Percentiles rank a stretch among this genome's conserved stretches.
Evolutionary conservation across 768 basidiomycete species (phyloP).

Genomic region (Gelatoporia subvermispora): DNA sequence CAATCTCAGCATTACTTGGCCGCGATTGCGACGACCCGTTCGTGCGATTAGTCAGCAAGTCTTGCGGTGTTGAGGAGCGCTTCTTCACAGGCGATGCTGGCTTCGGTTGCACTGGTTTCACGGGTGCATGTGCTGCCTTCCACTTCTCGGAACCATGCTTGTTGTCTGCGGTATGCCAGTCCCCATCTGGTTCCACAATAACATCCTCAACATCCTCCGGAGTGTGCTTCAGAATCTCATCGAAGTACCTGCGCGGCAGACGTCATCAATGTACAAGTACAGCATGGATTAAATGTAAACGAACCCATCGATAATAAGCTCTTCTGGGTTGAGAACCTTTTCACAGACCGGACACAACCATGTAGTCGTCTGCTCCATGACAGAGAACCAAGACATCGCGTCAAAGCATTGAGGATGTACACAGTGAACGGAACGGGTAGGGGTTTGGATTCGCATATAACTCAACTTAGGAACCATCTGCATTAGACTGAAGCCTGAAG

Average conservation of each 20-base stretch:
- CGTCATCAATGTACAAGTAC: not conserved
- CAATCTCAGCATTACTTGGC: slow-evolving; percentile 49
- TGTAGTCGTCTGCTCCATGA: slow-evolving; percentile 95
- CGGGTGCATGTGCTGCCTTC: slow-evolving; percentile 47
- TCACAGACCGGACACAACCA: slow-evolving; percentile 96
- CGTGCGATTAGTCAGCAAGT: slow-evolving; percentile 18
- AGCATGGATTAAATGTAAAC: slow-evolving; percentile 15
- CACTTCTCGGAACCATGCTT: slow-evolving; percentile 74
- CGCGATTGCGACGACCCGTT: slow-evolving; percentile 40
- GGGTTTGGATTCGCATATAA: slow-evolving; percentile 77
- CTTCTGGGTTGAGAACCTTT: slow-evolving; percentile 66
- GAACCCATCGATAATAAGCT: slow-evolving; percentile 90
- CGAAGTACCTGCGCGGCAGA: slow-evolving; percentile 63
- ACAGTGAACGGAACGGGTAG: slow-evolving; percentile 83
- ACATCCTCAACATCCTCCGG: slow-evolving; percentile 87
- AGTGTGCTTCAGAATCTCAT: slow-evolving; percentile 73
- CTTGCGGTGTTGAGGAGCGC: slow-evolving; percentile 17
- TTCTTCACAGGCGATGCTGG: slow-evolving; percentile 10
- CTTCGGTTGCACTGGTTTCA: slow-evolving; percentile 22
- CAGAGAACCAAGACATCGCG: slow-evolving; percentile 86
- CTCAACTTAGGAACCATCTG: slow-evolving; percentile 50
- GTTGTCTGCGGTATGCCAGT: slow-evolving; percentile 92
- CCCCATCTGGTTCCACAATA: slow-evolving; percentile 87
- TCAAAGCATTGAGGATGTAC: slow-evolving; percentile 95
- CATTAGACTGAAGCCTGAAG: not conserved